These are phyloP conservation scores for Entoloma clypeatum DNA, from an alignment of 1,284 basidiomycete species.

Conservation along the genomic window DNA sequence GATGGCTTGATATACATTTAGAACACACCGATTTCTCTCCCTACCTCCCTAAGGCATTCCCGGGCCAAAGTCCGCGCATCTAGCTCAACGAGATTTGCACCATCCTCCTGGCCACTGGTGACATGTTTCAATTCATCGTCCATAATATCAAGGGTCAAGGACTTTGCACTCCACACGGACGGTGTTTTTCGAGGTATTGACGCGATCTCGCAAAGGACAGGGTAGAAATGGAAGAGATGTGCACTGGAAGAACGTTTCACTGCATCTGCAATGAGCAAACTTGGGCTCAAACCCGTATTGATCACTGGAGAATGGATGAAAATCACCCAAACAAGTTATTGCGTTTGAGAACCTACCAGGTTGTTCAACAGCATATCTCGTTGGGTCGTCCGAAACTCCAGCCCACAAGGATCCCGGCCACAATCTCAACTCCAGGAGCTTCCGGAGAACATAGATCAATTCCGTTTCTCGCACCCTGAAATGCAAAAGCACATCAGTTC, in stretches of 20 bases:
- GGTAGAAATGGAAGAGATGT: constrained; percentile 84
- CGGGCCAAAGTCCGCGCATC: constrained; percentile 67
- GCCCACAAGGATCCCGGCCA: constrained; percentile 77
- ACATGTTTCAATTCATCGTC: constrained; percentile 2
- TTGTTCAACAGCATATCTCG: constrained; percentile 47
- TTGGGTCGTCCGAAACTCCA: constrained; percentile 61
- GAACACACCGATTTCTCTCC: constrained; percentile 61
- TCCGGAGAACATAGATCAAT: constrained; percentile 77
- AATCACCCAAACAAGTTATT: neutral
- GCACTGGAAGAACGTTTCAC: constrained; percentile 70
- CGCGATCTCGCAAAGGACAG: constrained; percentile 72
- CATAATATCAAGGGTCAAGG: constrained; percentile 14
- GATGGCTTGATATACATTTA: constrained; percentile 1
- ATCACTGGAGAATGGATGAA: constrained; percentile 30
- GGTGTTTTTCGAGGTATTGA: constrained; percentile 65
- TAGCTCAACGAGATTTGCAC: constrained; percentile 42
- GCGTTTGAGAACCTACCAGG: constrained; percentile 40
- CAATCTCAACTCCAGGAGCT: constrained; percentile 65
- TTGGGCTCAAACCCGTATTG: constrained; percentile 43
- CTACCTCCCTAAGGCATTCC: constrained; percentile 68
- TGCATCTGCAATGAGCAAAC: constrained; percentile 58
- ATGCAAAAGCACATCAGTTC: too few species aligned
- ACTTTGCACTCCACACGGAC: constrained; percentile 50
- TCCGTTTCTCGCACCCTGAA: constrained; percentile 84
- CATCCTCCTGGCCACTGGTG: constrained; percentile 24